phyloP scores from a whole-genome alignment of 768 basidiomycete genomes.

The Hirschioporus abietinus region DNA sequence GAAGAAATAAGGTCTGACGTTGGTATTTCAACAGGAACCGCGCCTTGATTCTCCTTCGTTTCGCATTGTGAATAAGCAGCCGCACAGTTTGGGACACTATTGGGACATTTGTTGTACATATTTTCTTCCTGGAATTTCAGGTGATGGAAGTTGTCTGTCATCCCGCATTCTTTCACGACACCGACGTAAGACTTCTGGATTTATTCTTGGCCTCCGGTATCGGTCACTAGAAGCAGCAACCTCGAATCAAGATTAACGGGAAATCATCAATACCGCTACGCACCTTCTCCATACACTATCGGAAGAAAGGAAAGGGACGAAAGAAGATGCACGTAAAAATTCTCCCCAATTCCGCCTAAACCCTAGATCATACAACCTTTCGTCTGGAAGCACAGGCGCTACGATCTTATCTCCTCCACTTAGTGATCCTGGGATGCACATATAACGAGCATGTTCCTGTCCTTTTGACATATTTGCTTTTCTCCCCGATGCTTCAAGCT shows the following conservation, averaged over 20 bases:
- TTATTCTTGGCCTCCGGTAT: not conserved
- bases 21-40: not conserved
- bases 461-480: not conserved
- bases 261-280: no score
- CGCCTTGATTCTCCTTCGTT: not conserved
- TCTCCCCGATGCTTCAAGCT: not conserved
- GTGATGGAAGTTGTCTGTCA: not conserved
- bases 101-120: no score
- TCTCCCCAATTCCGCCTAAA: conserved; percentile 23
- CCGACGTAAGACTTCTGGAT: not conserved
- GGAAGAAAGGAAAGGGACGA: no score
- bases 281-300: no score
- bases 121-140: not conserved
- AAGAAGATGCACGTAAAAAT: conserved; percentile 17
- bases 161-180: not conserved
- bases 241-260: not conserved
- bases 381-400: conserved; percentile 22
- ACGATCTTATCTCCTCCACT: conserved; percentile 12
- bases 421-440: conserved; percentile 11
- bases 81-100: no score
- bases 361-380: conserved; percentile 35
- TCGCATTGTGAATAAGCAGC: not conserved
- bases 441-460: not conserved
- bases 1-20: not conserved
- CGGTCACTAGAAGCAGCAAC: conserved; percentile 5